Evolutionary conservation across 106 monocot species (phyloP), one percentile per base, ranked within the genome.

Genomic region (Ottelia alismoides): DNA sequence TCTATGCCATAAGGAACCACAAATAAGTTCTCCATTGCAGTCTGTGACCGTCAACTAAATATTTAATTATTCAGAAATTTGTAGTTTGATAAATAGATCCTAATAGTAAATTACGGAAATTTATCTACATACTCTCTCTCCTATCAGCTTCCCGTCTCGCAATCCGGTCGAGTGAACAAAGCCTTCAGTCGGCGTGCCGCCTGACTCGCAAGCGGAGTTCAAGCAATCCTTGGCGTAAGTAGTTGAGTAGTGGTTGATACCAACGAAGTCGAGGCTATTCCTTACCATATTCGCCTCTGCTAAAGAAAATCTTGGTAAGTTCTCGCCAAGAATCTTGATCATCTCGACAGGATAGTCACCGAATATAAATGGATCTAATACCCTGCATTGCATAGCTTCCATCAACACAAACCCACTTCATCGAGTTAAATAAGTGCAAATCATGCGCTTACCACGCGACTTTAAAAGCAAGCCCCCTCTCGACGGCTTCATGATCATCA

Each of bases 191-290:
- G 45, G 31, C 20, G 17, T 27, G 28, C 47, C 50, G 2, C 49
- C 52, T 7, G n/a, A n/a, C 2, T 52, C 30, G 25, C 76, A 80
- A 1, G 48, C 20, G 12, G 76, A 68, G 32, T 67, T 70, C 66
- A 68, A 19, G 56, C 80, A 76, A 28, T 80, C 80, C 49, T 66
- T 68, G 21, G 60, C 67, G 32, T 75, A 80, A 18, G 60, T 18
- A 26, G 62, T 66, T 10, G 80, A 67, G 68, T 81, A 81, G 43
- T 81, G 81, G 27, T 81, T 76, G 0, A 81, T 20, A 9, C 81
- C 81, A 32, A 81, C 65, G 55, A 76, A 81, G 27, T 81, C 81
- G 14, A 43, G 3, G 20, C 35, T 3, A 11, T 11, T 19, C 43
- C 27, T 32, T 2, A 57, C 2, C 20, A 14, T 4, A 12, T 14